Evolutionary conservation across 164 flowering plant genomes (phyloP).

Genomic region (Santalum album): DNA sequence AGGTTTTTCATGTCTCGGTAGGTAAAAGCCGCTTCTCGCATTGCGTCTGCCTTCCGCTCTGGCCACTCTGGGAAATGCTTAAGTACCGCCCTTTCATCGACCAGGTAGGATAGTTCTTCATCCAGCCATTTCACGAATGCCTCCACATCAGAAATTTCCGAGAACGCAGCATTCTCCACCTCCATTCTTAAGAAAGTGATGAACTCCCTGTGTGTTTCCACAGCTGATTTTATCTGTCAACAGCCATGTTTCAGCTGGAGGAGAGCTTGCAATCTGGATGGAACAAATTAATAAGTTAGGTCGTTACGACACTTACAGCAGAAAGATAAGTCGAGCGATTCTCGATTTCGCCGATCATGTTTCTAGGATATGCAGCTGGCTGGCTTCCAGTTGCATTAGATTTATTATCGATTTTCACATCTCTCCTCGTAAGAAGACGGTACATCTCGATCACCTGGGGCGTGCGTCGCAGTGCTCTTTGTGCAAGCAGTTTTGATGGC

Average conservation of each 20-base stretch:
- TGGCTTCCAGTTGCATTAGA: slow-evolving; percentile 18
- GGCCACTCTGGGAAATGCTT: slow-evolving; percentile 83
- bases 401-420: slow-evolving; percentile 27
- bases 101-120: slow-evolving; percentile 50
- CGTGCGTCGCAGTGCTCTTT: slow-evolving; percentile 43
- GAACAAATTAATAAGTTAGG: background rate
- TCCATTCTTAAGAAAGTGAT: slow-evolving; percentile 41
- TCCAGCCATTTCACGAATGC: slow-evolving; percentile 75
- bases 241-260: background rate
- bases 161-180: slow-evolving; percentile 42
- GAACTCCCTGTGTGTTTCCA: slow-evolving; percentile 51
- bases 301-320: slow-evolving; percentile 39
- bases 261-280: background rate
- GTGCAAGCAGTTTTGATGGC: slow-evolving; percentile 29
- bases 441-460: slow-evolving; percentile 73
- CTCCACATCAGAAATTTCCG: slow-evolving; percentile 57
- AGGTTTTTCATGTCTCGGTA: slow-evolving; percentile 58
- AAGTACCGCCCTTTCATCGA: slow-evolving; percentile 82
- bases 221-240: slow-evolving; percentile 54
- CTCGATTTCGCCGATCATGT: slow-evolving; percentile 89
- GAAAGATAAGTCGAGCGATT: slow-evolving; percentile 61
- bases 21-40: slow-evolving; percentile 70
- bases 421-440: slow-evolving; percentile 47
- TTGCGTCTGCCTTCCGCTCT: slow-evolving; percentile 67
- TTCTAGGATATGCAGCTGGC: slow-evolving; percentile 22